Evolutionary conservation across 2,329 filamentous ascomycete genomes (phyloP), one percentile per base, ranked within the genome.

Genomic region (Pseudogymnoascus sp.): DNA sequence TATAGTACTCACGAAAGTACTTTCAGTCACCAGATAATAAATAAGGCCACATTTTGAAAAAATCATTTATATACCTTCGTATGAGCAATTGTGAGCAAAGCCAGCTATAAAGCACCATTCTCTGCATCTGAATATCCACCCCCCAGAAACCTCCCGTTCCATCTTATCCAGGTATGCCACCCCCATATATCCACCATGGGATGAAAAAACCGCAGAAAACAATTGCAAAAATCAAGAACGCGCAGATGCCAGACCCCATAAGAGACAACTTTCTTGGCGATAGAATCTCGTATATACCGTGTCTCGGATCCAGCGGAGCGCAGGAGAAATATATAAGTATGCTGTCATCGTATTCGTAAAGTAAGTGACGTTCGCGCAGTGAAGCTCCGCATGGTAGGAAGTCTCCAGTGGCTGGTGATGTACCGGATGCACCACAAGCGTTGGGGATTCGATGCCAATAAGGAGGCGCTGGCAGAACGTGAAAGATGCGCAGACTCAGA

Each of bases 21-120:
- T 25, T 25, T 25, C 23, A 57, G 6, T 57, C 51, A 57, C 25
- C n/a, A 31, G 4, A 57, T 1, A 1, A 21, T 34, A 57, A 57
- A 19, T 34, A 34, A 8, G 8, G n/a, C 6, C n/a, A 57, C 10
- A 16, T 13, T 57, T 34, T 34, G 6, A 34, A 57, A 34, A 57
- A 57, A 34, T 8, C 10, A 57, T 34, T 19, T 57, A 10, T 57
- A 57, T 57, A 16, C 28, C 10, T 57, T 57, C 28, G 28, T 21
- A 36, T 57, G n/a, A 57, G 51, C 51, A 57, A 57, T 34, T 57
- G 3, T 57, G 19, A 34, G 51, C 28, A 57, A 57, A 57, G 51
- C 51, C 28, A 34, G 10, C 13, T 10, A 34, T 19, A 57, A 19
- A 7, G 10, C 51, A 57, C 28, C 51, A 6, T 19, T 19, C n/a